phyloP scores from a whole-genome alignment of 192 early-diverging fungal genomes.

The Coemansia sp. region DNA sequence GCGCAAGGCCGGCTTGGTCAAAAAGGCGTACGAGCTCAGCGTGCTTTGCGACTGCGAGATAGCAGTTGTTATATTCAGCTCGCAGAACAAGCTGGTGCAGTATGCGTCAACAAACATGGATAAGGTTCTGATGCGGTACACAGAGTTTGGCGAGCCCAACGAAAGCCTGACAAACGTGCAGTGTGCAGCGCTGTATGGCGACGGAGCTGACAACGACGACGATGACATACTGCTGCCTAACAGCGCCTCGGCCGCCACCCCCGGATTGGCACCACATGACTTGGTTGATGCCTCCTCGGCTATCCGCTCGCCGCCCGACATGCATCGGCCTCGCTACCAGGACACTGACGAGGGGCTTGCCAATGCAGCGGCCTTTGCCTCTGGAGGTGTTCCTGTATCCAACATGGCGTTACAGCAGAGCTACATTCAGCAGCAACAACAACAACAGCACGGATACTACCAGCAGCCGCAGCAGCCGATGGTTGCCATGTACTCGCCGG shows the following conservation, averaged over 20 bases:
- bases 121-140: slow-evolving; percentile 84
- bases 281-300: slow-evolving; percentile 9
- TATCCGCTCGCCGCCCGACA: slow-evolving; percentile 9
- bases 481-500: slow-evolving; percentile 36
- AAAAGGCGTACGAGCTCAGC: slow-evolving; percentile 94
- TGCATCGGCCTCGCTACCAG: slow-evolving; percentile 6
- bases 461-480: slow-evolving; percentile 22
- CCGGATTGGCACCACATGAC: slow-evolving; percentile 15
- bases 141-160: slow-evolving; percentile 58
- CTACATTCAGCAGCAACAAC: slow-evolving; percentile 14
- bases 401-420: slow-evolving; percentile 11
- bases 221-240: slow-evolving; percentile 16
- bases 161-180: slow-evolving; percentile 61
- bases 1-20: slow-evolving; percentile 91
- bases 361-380: not conserved
- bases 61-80: slow-evolving; percentile 91
- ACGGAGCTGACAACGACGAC: slow-evolving; percentile 38
- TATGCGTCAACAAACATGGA: slow-evolving; percentile 95
- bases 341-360: slow-evolving; percentile 5
- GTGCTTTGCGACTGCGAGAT: slow-evolving; percentile 96
- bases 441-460: not conserved
- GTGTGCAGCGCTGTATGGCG: slow-evolving; percentile 31
- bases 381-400: slow-evolving; percentile 6
- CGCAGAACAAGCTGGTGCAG: slow-evolving; percentile 89
- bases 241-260: slow-evolving; percentile 16